phyloP scores from a whole-genome alignment of 192 early-diverging fungal species.

The Coemansia sp. region DNA sequence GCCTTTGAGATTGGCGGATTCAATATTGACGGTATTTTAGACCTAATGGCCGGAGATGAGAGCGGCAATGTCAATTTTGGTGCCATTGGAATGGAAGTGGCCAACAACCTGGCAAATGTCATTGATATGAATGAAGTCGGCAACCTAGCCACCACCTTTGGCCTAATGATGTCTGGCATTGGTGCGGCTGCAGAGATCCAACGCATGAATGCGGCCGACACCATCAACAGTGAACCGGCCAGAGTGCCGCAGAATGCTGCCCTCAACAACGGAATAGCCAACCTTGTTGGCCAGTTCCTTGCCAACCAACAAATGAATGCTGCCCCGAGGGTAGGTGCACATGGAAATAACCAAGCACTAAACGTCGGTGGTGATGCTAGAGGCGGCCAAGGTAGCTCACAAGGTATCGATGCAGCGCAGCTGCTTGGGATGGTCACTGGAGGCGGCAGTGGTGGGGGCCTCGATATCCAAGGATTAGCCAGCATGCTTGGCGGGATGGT shows the following conservation, averaged over 20 bases:
- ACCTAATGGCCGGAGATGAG: conserved; percentile 44
- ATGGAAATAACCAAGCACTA: too few relatives aligned
- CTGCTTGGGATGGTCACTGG: conserved; percentile 13
- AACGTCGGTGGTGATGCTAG: too few relatives aligned
- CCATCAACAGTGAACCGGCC: background rate
- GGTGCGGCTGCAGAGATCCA: conserved; percentile 33
- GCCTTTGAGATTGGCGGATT: conserved; percentile 11
- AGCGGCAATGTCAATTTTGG: conserved; percentile 46
- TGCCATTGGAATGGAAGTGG: conserved; percentile 39
- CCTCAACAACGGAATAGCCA: conserved; percentile 16
- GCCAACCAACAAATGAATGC: background rate
- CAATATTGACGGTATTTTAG: conserved; percentile 34
- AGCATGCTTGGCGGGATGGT: conserved; percentile 1
- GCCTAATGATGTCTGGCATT: conserved; percentile 42
- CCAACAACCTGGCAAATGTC: conserved; percentile 39
- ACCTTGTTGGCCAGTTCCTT: conserved; percentile 22
- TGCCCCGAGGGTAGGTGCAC: too few relatives aligned
- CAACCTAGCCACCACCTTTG: conserved; percentile 31
- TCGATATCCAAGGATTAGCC: conserved; percentile 1
- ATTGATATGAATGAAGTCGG: conserved; percentile 48
- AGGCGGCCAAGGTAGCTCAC: too few relatives aligned
- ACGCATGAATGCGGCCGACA: conserved; percentile 5
- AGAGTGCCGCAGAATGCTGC: background rate
- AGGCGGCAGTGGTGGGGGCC: background rate
- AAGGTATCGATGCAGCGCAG: background rate